phyloP scores from a whole-genome alignment of 805 yeast species.

The Pichia rugopelliculosa region DNA sequence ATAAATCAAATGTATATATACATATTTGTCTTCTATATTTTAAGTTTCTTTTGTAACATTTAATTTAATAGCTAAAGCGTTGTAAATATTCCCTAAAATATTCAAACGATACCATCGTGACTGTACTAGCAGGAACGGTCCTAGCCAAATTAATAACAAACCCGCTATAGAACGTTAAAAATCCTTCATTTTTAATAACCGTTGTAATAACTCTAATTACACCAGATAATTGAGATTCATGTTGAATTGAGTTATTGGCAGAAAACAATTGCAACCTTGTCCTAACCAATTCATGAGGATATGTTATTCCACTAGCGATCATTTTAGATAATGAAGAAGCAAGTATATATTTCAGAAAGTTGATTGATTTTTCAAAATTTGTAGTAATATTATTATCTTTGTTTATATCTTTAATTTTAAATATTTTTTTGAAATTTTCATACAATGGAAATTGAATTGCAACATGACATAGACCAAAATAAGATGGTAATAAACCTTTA shows the following conservation, averaged over 20 bases:
- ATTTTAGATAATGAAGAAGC: conserved; percentile 82
- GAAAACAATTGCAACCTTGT: conserved; percentile 73
- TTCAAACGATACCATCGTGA: conserved; percentile 91
- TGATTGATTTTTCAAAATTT: conserved; percentile 3
- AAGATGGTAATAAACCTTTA: conserved; percentile 83
- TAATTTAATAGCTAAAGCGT: conserved; percentile 10
- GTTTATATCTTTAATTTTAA: conserved; percentile 24
- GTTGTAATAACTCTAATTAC: conserved; percentile 28
- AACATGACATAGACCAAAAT: conserved; percentile 85
- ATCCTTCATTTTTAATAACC: conserved; percentile 61
- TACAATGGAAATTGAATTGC: conserved; percentile 95
- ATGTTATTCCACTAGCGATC: conserved; percentile 81
- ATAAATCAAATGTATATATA: no score
- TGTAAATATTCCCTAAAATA: conserved; percentile 53
- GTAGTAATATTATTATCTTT: conserved; percentile 8
- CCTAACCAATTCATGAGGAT: conserved; percentile 92
- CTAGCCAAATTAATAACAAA: conserved; percentile 77
- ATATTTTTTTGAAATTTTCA: conserved; percentile 62
- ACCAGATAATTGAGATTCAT: conserved; percentile 20
- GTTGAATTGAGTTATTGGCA: conserved; percentile 13
- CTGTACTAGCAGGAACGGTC: conserved; percentile 92
- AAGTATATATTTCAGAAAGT: conserved; percentile 38
- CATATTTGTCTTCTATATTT: no score
- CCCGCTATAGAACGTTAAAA: conserved; percentile 83
- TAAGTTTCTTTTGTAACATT: neutral